A percentile compares a stretch with the other conserved stretches of the same genome.
These are phyloP conservation scores for Arxiozyma heterogenica DNA, from an alignment of 1,139 yeast species.

Conservation along the genomic window DNA sequence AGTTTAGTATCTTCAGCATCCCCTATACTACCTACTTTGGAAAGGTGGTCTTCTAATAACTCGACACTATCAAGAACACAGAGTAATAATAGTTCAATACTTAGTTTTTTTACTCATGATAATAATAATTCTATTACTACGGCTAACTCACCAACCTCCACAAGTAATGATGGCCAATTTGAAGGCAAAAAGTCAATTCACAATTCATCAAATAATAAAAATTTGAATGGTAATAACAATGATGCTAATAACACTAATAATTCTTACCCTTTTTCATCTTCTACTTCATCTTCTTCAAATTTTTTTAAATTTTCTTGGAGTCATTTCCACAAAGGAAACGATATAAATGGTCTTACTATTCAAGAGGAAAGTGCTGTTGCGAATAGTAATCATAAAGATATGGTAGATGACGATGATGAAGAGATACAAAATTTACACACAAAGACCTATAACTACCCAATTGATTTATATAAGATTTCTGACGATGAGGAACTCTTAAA, in stretches of 20 bases:
- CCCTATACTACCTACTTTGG: constrained; percentile 14
- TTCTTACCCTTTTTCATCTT: constrained; percentile 2
- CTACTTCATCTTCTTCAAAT: constrained; percentile 10
- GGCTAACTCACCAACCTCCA: not conserved
- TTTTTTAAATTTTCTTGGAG: constrained; percentile 28
- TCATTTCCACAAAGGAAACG: constrained; percentile 19
- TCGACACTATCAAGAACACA: constrained; percentile 25
- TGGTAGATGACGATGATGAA: constrained; percentile 7
- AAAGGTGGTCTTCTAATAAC: constrained; percentile 22
- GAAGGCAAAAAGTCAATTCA: not conserved
- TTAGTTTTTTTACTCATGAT: constrained; percentile 16
- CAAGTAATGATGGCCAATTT: not conserved
- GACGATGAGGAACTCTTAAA: constrained; percentile 20
- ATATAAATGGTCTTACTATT: constrained; percentile 3
- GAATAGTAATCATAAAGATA: constrained; percentile 12
- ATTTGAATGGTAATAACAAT: not conserved
- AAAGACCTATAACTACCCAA: constrained; percentile 4
- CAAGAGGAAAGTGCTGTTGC: constrained; percentile 7
- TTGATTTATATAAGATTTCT: constrained; percentile 10
- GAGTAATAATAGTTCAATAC: constrained; percentile 23
- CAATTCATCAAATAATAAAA: not conserved
- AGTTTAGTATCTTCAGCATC: not conserved
- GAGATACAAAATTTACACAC: constrained; percentile 8
- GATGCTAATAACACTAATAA: constrained; percentile 3
- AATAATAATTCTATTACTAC: not conserved